Percentiles rank a stretch among this genome's conserved stretches.
Conservation (phyloP, 371 early-diverging fungal species). For the Haplosporangium sp. region DNA sequence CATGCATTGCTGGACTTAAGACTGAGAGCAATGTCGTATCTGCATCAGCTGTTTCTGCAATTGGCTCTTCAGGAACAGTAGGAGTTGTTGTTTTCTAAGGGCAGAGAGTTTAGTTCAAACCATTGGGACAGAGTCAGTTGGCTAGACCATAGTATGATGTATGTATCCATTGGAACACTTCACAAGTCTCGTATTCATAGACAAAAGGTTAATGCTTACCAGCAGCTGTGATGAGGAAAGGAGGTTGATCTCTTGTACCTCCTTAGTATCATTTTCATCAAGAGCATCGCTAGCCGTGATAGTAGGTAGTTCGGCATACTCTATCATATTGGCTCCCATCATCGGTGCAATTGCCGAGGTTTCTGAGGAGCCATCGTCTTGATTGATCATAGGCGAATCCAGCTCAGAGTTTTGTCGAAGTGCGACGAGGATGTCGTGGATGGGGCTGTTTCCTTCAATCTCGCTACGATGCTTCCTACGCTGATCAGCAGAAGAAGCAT, state of each 20-base stretch:
- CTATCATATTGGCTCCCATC: constrained; percentile 1
- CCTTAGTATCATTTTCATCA: no score
- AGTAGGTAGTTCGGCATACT: background rate
- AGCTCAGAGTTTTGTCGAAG: constrained; percentile 37
- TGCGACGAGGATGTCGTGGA: constrained; percentile 30
- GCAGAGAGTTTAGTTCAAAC: background rate
- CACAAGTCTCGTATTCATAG: no score
- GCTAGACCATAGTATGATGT: no score
- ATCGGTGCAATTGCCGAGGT: constrained; percentile 3
- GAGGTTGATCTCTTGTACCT: no score
- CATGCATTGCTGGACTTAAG: no score
- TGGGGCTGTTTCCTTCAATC: constrained; percentile 19
- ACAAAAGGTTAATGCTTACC: no score
- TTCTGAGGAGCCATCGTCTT: background rate
- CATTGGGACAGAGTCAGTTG: no score
- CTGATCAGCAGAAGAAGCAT: background rate
- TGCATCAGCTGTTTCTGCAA: background rate
- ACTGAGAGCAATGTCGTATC: no score
- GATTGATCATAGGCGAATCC: constrained; percentile 16
- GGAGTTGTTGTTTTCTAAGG: background rate
- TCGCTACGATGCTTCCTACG: constrained; percentile 36
- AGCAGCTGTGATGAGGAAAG: no score
- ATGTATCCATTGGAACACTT: background rate
- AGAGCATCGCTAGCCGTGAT: no score
- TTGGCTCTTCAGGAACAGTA: constrained; percentile 1